Conservation (phyloP, 2,329 filamentous ascomycete genomes). For the Nigrospora osmanthi region DNA sequence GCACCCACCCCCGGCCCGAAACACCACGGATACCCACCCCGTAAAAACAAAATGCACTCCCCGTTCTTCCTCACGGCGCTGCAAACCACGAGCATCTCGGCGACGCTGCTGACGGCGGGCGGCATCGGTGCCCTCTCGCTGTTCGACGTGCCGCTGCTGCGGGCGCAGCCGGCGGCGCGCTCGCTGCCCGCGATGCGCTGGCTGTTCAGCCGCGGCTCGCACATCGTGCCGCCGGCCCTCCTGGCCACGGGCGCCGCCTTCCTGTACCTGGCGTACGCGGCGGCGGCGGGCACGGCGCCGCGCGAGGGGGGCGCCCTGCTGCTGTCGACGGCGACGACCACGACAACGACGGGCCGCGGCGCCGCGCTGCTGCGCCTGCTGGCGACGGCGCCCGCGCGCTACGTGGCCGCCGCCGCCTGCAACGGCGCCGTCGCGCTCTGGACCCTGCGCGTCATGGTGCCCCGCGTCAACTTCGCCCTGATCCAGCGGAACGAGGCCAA, state of each 20-base stretch:
- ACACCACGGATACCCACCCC: no score
- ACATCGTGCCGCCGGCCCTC: slow-evolving; percentile 21
- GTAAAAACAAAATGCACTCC: no score
- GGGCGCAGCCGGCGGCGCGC: slow-evolving; percentile 25
- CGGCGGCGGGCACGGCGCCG: not conserved
- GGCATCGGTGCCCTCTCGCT: slow-evolving; percentile 23
- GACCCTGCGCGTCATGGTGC: slow-evolving; percentile 1
- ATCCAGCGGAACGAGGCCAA: slow-evolving; percentile 1
- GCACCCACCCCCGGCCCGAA: no score
- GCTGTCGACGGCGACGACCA: slow-evolving; percentile 1
- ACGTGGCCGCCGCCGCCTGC: slow-evolving; percentile 2
- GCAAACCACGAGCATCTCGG: slow-evolving; percentile 19
- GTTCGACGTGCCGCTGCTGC: slow-evolving; percentile 21
- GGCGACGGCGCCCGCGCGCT: not conserved
- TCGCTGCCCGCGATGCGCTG: slow-evolving; percentile 24
- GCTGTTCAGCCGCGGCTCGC: slow-evolving; percentile 27
- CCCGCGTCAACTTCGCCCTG: not conserved
- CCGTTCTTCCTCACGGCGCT: not conserved
- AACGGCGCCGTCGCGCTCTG: slow-evolving; percentile 1
- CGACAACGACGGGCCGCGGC: not conserved
- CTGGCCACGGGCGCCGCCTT: slow-evolving; percentile 20
- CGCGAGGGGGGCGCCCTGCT: not conserved
- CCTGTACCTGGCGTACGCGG: slow-evolving; percentile 14
- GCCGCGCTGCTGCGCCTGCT: not conserved
- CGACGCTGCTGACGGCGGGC: slow-evolving; percentile 21